Base-by-base conservation (phyloP, 257 asterid species). In the Petrea volubilis region DNA sequence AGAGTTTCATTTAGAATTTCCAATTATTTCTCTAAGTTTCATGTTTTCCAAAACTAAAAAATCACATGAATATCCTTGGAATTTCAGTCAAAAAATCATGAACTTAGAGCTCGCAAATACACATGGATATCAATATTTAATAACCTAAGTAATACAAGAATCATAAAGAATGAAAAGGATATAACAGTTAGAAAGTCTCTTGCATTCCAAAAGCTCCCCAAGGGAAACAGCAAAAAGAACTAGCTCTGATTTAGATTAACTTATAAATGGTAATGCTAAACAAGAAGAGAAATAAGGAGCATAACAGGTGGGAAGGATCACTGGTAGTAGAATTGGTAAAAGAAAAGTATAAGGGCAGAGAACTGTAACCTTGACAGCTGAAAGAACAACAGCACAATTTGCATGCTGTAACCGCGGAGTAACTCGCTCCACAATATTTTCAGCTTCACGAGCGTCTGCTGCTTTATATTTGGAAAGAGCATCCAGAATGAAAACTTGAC, bases 371-470 rank as follows among this genome's bases (percentile, higher is more conserved):
- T 95, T 95, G 83, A 95, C 98, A 74, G 99, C 98, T 70, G 99
- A 92, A 73, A 95, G 94, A 73, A 92, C 99, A 83, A 95, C 99
- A 31, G 98, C 99, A 80, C 98, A 95, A 85, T 95, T 95, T 57
- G 99, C 99, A 80, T 95, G 99, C 74, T 95, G 99, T 74, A 95
- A 76, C 51, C 99, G 90, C 5, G 99, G 99, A 74, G 99, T 92
- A 70, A 95, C 98, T 70, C 98, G 82, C 80, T 95, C 99, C 68
- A 95, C 97, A 53, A 87, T 90, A 80, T 90, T 95, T 88, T 95
- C 99, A 68, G 98, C 98, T 83, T 95, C 99, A 71, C 98, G 98
- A 57, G 99, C 96, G 79, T 92, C 98, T 38, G 88, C 87, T 67
- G 98, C 88, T 81, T 90, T 90, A 72, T 95, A 95, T 84, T 90